Evolutionary conservation across 108 stramenopile genomes (phyloP).

Genomic region (Conticribra guillardii): DNA sequence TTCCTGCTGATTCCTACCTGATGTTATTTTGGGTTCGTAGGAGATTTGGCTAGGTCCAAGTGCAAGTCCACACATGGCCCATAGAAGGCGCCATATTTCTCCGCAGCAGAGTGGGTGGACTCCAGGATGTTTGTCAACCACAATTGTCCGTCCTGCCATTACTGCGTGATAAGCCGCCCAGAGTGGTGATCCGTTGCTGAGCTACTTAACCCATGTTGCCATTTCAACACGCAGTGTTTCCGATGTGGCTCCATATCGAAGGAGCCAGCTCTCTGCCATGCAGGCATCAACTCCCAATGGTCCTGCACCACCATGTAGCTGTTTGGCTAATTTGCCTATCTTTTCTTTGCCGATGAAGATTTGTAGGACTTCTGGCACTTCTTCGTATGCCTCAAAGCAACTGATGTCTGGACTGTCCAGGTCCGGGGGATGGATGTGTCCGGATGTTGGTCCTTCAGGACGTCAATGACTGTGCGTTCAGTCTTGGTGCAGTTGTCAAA

Average conservation of each 20-base stretch:
- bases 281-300: background rate
- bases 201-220: conserved; percentile 9
- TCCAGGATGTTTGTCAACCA: conserved; percentile 50
- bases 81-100: conserved; percentile 23
- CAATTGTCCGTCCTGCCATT: conserved; percentile 34
- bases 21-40: conserved; percentile 15
- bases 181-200: conserved; percentile 5
- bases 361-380: background rate
- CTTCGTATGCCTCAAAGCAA: too few relatives aligned
- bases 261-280: background rate
- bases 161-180: conserved; percentile 19
- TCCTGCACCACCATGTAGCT: background rate
- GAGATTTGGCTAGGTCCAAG: too few relatives aligned
- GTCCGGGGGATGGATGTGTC: background rate
- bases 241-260: conserved; percentile 5
- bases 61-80: conserved; percentile 23
- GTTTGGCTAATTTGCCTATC: background rate
- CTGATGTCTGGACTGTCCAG: background rate
- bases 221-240: conserved; percentile 1
- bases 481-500: conserved; percentile 34
- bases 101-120: conserved; percentile 42
- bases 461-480: conserved; percentile 22
- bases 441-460: conserved; percentile 35
- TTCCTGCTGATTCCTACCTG: conserved; percentile 30
- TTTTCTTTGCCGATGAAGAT: too few relatives aligned